phyloP scores from a whole-genome alignment of 768 basidiomycete species.

The Mycena galericulata region DNA sequence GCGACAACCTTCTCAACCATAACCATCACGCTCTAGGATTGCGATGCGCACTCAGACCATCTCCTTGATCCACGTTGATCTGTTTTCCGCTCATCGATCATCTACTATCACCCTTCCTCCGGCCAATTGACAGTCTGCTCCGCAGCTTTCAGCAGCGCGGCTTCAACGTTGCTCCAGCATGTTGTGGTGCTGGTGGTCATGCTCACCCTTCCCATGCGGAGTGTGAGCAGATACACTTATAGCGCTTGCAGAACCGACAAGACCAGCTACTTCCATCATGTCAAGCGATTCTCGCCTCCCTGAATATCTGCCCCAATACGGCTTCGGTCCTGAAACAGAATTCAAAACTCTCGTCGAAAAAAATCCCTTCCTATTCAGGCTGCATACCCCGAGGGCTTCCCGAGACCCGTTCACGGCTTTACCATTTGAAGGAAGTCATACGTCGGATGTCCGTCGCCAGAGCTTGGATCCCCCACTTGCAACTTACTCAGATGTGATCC shows the following conservation, averaged over 20 bases:
- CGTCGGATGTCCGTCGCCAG: conserved; percentile 42
- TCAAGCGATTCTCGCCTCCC: conserved; percentile 14
- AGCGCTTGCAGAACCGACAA: neutral
- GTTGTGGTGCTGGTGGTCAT: conserved; percentile 1
- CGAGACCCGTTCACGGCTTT: conserved; percentile 75
- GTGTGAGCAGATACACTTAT: neutral
- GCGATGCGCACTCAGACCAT: too few relatives aligned
- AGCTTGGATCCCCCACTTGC: conserved; percentile 48
- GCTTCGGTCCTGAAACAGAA: conserved; percentile 72
- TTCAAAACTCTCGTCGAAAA: conserved; percentile 71
- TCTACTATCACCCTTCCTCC: too few relatives aligned
- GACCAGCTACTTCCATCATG: conserved; percentile 19
- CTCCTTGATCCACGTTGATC: too few relatives aligned
- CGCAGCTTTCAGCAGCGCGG: neutral
- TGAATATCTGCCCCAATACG: conserved; percentile 71
- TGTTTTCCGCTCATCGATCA: too few relatives aligned
- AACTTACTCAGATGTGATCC: conserved; percentile 72
- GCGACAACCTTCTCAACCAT: too few relatives aligned
- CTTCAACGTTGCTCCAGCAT: neutral
- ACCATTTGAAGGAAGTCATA: conserved; percentile 66
- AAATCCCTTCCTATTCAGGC: conserved; percentile 84
- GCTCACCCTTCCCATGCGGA: conserved; percentile 4
- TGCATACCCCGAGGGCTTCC: conserved; percentile 77
- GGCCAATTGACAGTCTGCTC: too few relatives aligned
- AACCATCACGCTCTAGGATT: too few relatives aligned